Base-by-base conservation (phyloP, 495 filamentous ascomycete species). In the Massariosphaeria phaeospora region DNA sequence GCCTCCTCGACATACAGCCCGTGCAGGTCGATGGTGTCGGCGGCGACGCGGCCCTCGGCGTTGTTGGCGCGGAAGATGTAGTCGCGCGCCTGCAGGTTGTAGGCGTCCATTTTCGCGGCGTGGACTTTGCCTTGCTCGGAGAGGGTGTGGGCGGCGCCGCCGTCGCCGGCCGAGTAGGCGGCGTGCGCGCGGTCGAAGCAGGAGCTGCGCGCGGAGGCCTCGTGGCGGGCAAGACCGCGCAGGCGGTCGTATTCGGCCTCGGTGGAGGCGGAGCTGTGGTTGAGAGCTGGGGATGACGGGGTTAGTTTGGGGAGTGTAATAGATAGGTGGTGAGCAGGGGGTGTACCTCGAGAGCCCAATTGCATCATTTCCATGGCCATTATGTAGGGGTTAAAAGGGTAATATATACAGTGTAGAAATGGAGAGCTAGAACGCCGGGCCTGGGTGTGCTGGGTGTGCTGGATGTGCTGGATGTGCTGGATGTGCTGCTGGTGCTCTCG, bases 61-160 rank as follows among this genome's bases (percentile, higher is more conserved):
- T 96, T 98, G 70, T 96, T 96, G 70, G 89, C 88, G 2, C 87
- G 80, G 76, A 97, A 96, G 59, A 97, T 97, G 69, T 79, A 94
- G 48, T 96, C 88, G 27, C 88, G 88, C 7, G 93, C 93, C 69
- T 94, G 86, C 54, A 76, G 78, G 75, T 96, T 96, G 68, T 90
- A 91, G 25, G 79, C 72, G 40, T 90, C 85, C 79, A 89, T 86
- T 59, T 83, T 75, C 38, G 77, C 77, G 25, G 82, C 88, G 68
- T 97, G 91, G 34, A 70, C 66, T 69, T 97, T 96, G 57, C 86
- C 88, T 70, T 94, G 81, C 56, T 93, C 82, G 7, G 84, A 89
- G 20, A 94, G 75, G 35, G 84, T 66, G 70, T 95, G 89, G 42
- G 93, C 93, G 31, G 61, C 72, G 3, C 79, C 89, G 60, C 86